phyloP scores from a whole-genome alignment of 176 grass and related monocot species.

The Rhynchospora pubera region DNA sequence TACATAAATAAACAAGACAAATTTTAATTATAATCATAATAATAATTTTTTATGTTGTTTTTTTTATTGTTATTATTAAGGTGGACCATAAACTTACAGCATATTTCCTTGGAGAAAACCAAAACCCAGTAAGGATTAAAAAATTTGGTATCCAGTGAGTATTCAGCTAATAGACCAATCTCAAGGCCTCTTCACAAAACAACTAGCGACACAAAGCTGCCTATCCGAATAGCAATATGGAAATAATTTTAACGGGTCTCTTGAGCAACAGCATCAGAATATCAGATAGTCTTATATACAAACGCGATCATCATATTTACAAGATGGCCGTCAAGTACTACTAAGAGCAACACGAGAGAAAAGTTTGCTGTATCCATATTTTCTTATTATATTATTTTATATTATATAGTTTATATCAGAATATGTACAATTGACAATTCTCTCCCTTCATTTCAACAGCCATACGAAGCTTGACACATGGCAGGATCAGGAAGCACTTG shows the following conservation, averaged over 20 bases:
- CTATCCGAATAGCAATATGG: background rate
- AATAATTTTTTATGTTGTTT: too few species aligned
- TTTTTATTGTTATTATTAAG: background rate
- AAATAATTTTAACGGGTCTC: background rate
- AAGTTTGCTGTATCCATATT: background rate
- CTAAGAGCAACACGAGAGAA: background rate
- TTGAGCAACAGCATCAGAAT: background rate
- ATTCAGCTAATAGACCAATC: background rate
- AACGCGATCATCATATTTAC: conserved; percentile 7
- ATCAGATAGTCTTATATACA: background rate
- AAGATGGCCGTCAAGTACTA: background rate
- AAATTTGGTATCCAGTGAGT: too few species aligned
- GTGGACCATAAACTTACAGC: background rate
- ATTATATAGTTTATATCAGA: conserved; percentile 36
- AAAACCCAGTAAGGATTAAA: too few species aligned
- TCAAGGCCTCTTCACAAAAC: background rate
- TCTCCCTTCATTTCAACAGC: conserved; percentile 95
- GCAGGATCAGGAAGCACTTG: conserved; percentile 92
- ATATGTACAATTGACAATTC: conserved; percentile 64
- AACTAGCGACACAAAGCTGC: background rate
- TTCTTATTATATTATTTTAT: conserved; percentile 11
- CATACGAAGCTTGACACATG: conserved; percentile 26
- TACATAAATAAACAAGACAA: too few species aligned
- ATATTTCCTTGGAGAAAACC: background rate
- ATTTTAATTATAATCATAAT: too few species aligned